These are phyloP conservation scores for Saccharomyces hybrid DNA, from an alignment of 1,139 yeast genomes.

Conservation along the genomic window DNA sequence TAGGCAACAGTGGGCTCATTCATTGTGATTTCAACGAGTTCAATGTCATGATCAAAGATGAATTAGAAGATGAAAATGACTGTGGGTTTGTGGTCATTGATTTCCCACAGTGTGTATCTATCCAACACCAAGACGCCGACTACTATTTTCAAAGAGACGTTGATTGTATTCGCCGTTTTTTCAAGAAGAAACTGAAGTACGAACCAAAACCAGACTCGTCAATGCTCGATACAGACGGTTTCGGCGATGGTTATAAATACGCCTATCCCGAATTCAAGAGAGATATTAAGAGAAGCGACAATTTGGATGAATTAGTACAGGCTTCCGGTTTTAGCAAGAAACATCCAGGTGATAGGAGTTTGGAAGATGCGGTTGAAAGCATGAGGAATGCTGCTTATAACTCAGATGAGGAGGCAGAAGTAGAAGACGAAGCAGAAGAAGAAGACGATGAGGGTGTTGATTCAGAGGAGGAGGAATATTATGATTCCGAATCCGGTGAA, in stretches of 20 bases:
- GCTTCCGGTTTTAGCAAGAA: slow-evolving; percentile 89
- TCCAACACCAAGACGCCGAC: slow-evolving; percentile 83
- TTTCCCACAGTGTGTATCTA: slow-evolving; percentile 96
- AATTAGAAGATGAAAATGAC: slow-evolving; percentile 46
- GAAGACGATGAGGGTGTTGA: slow-evolving; percentile 31
- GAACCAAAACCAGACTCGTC: slow-evolving; percentile 54
- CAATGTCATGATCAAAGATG: slow-evolving; percentile 76
- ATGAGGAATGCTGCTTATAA: slow-evolving; percentile 46
- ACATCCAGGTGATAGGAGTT: slow-evolving; percentile 52
- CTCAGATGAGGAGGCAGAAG: slow-evolving; percentile 32
- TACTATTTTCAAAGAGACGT: slow-evolving; percentile 87
- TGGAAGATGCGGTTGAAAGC: slow-evolving; percentile 64
- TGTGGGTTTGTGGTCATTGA: slow-evolving; percentile 81
- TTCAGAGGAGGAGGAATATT: slow-evolving; percentile 27
- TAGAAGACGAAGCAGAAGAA: slow-evolving; percentile 16
- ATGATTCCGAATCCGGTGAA: slow-evolving; percentile 7
- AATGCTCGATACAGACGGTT: slow-evolving; percentile 71
- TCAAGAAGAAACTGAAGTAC: slow-evolving; percentile 69
- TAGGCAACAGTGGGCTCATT: slow-evolving; percentile 82
- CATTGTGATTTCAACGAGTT: slow-evolving; percentile 98
- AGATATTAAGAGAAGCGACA: slow-evolving; percentile 61
- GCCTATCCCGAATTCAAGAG: slow-evolving; percentile 74
- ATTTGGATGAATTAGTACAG: slow-evolving; percentile 72
- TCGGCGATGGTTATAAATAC: slow-evolving; percentile 67
- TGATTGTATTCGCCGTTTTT: slow-evolving; percentile 76